A percentile compares a stretch with the other conserved stretches of the same genome.
Evolutionary conservation across 331 rosid genomes (phyloP).

Genomic region (Spiraea crenata): DNA sequence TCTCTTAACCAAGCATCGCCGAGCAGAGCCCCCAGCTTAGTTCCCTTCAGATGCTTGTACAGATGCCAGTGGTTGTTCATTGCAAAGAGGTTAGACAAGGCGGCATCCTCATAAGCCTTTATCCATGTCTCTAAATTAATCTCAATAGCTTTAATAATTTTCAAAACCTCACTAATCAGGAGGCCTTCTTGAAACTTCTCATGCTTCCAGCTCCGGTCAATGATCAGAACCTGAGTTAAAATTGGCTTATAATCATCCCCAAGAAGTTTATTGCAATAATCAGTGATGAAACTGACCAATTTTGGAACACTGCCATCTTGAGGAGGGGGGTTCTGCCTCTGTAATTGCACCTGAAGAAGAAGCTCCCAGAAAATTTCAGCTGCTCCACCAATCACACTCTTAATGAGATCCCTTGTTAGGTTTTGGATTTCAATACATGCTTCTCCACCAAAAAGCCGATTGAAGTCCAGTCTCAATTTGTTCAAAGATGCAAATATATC

Average conservation of each 20-base stretch:
- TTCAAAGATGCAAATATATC: constrained; percentile 92
- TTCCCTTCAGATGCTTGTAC: constrained; percentile 77
- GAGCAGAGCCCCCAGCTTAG: constrained; percentile 72
- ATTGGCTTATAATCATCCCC: constrained; percentile 89
- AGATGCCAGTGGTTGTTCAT: constrained; percentile 95
- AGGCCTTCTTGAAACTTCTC: constrained; percentile 85
- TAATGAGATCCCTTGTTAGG: constrained; percentile 94
- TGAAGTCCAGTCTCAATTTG: constrained; percentile 87
- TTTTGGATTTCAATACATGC: constrained; percentile 89
- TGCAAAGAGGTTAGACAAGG: constrained; percentile 65
- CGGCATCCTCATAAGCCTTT: constrained; percentile 67
- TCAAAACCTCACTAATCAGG: constrained; percentile 57
- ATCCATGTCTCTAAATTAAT: constrained; percentile 75
- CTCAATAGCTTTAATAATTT: constrained; percentile 75
- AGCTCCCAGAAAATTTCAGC: constrained; percentile 98
- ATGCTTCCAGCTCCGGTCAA: constrained; percentile 92
- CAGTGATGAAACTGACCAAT: constrained; percentile 76
- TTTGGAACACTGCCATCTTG: constrained; percentile 74
- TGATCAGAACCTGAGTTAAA: constrained; percentile 82
- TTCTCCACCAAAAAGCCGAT: constrained; percentile 91
- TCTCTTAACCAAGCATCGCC: constrained; percentile 70
- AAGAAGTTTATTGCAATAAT: constrained; percentile 83
- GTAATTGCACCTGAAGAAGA: constrained; percentile 75
- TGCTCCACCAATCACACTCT: constrained; percentile 82
- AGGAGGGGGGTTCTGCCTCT: constrained; percentile 85